Evolutionary conservation across 495 filamentous ascomycete genomes (phyloP), one percentile per base, ranked within the genome.

Genomic region (Penicillium herquei): DNA sequence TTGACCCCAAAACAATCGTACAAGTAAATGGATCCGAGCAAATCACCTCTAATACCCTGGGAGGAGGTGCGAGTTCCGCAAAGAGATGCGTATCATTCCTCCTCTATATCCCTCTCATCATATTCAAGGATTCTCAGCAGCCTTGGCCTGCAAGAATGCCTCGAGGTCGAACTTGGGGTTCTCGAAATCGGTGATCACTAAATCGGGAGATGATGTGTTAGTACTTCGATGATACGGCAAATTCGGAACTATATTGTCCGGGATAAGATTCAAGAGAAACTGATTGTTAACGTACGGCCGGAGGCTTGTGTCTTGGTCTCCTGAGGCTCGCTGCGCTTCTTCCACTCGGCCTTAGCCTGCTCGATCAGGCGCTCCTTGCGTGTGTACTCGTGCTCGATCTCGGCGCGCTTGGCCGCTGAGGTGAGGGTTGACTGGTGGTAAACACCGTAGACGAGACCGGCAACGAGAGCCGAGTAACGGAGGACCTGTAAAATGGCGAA

Each of bases 161-260:
- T 96, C 92, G 50, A 97, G 78, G 70, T 98, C 91, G 78, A 97
- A 98, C 60, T 87, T 86, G 59, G 89, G 82, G 69, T 92, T 86
- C 56, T 85, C 82, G 49, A 88, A 87, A 74, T 98, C 89, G 69
- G 87, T 85, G 74, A 93, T 85, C 56, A 92, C 90, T 96, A 70
- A 61, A 62, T 26, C 30, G 47, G 30, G 3, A 26, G 51, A 53
- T 31, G 51, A 52, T 31, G 32, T 21, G 48, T 68, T 58, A 74
- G 72, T 50, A 58, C 45, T 62, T 51, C 13, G 43, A 31, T 17
- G 55, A 37, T 18, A 46, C 31, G 17, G 26, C 41, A 30, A 16
- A 54, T 21, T 46, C 32, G 55, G 21, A 26, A 34, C 30, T 42
- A 14, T 49, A 34, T 26, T 26, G 21, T 26, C 21, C 21, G 21